Evolutionary conservation across 2,329 filamentous ascomycete genomes (phyloP).

Genomic region (Blumeria graminis): DNA sequence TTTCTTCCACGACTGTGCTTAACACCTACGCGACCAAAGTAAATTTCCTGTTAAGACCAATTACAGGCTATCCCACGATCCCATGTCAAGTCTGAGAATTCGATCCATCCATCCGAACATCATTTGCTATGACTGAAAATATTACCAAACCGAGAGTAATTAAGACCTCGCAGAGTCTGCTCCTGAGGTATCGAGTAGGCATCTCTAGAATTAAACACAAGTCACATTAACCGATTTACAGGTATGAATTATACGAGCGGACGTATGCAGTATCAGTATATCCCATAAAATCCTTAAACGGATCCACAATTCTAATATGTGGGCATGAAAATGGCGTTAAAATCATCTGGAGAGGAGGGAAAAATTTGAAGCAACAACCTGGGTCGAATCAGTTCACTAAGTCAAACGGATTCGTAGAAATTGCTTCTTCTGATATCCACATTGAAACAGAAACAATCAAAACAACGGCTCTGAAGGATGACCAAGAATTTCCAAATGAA

Average conservation of each 20-base stretch:
- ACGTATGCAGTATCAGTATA: slow-evolving; percentile 36
- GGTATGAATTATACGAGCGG: slow-evolving; percentile 33
- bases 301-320: slow-evolving; percentile 36
- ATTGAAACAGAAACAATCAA: slow-evolving; percentile 27
- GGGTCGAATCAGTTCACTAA: slow-evolving; percentile 16
- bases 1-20: too few relatives aligned
- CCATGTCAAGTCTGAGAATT: too few relatives aligned
- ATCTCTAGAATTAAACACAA: not conserved
- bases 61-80: too few relatives aligned
- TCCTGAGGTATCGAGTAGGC: slow-evolving; percentile 9
- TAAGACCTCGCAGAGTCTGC: slow-evolving; percentile 10
- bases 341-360: slow-evolving; percentile 36
- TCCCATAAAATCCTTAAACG: slow-evolving; percentile 35
- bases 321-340: slow-evolving; percentile 38
- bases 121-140: too few relatives aligned
- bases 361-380: slow-evolving; percentile 27
- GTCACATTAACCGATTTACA: slow-evolving; percentile 12
- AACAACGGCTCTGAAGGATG: slow-evolving; percentile 18
- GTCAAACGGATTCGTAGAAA: slow-evolving; percentile 28
- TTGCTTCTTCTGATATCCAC: slow-evolving; percentile 38
- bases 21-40: too few relatives aligned
- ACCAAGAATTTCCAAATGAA: slow-evolving; percentile 35
- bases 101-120: too few relatives aligned
- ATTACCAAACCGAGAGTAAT: slow-evolving; percentile 8
- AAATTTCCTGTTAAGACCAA: too few relatives aligned